Conservation (phyloP, 768 basidiomycete genomes). For the Leccinum disarticulatum region DNA sequence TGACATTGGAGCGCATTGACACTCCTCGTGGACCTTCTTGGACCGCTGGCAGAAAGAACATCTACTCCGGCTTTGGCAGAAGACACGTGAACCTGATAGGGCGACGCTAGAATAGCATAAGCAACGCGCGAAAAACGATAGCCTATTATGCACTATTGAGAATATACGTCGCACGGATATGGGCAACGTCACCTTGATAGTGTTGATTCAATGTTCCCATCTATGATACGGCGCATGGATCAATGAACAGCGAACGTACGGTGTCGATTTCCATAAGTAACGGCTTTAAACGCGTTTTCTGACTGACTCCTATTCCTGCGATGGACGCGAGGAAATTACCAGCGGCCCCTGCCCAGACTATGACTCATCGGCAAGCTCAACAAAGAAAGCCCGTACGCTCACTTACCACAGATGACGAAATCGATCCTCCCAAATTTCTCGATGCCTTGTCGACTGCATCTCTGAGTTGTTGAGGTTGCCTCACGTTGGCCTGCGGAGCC, state of each 20-base stretch:
- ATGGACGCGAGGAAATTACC: conserved; percentile 92
- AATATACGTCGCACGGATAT: conserved; percentile 53
- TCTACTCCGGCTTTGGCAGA: conserved; percentile 95
- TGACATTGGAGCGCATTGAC: conserved; percentile 67
- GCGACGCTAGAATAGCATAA: conserved; percentile 49
- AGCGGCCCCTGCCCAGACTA: conserved; percentile 37
- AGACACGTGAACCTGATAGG: conserved; percentile 90
- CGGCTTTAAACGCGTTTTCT: conserved; percentile 66
- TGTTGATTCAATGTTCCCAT: conserved; percentile 83
- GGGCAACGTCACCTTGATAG: conserved; percentile 87
- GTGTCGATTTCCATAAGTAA: conserved; percentile 81
- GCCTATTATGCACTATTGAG: conserved; percentile 53
- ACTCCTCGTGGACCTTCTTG: conserved; percentile 96
- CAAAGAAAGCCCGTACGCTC: not conserved
- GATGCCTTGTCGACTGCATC: conserved; percentile 76
- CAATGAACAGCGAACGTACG: conserved; percentile 39
- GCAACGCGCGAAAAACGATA: not conserved
- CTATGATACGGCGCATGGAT: conserved; percentile 34
- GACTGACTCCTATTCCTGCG: conserved; percentile 35
- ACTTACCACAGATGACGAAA: conserved; percentile 89
- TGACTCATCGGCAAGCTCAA: not conserved
- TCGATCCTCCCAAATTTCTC: conserved; percentile 84
- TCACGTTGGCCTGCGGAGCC: conserved; percentile 76
- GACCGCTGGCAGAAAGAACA: conserved; percentile 77
- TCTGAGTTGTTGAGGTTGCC: conserved; percentile 67